Percentiles rank a stretch among this genome's conserved stretches.
phyloP scores from a whole-genome alignment of 2,329 filamentous ascomycete species.

The Ceratocystis papillata region DNA sequence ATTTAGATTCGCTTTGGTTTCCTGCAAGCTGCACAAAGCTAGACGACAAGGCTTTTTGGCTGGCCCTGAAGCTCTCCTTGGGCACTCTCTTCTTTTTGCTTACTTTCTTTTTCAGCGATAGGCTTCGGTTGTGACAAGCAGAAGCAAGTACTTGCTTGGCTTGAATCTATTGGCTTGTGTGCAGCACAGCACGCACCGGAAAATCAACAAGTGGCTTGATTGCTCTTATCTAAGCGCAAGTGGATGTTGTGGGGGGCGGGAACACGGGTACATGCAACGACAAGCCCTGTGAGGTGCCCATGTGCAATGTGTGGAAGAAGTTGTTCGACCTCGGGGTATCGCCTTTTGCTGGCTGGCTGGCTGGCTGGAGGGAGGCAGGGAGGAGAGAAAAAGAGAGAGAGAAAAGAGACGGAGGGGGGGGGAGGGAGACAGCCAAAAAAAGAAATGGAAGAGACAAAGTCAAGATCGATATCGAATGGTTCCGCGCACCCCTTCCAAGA shows the following conservation, averaged over 20 bases:
- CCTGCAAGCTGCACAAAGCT: not conserved
- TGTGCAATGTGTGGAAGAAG: too few relatives aligned
- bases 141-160: not conserved
- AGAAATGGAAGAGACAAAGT: too few relatives aligned
- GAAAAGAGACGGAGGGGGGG: too few relatives aligned
- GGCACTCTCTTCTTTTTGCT: not conserved
- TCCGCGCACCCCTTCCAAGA: not conserved
- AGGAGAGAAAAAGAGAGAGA: too few relatives aligned
- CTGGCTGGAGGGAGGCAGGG: too few relatives aligned
- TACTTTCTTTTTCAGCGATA: not conserved
- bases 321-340: too few relatives aligned
- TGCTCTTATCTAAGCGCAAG: constrained; percentile 12
- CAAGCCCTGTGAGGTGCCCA: not conserved
- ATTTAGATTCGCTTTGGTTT: not conserved
- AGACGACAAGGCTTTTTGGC: not conserved
- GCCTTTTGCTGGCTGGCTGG: too few relatives aligned
- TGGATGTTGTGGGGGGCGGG: not conserved
- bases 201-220: not conserved
- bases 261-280: not conserved
- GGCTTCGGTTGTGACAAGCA: not conserved
- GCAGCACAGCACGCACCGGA: not conserved
- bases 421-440: too few relatives aligned
- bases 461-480: too few relatives aligned
- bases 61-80: not conserved
- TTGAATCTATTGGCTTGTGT: not conserved